phyloP scores from a whole-genome alignment of 179 eudicot genomes.

The Spinacia oleracea region DNA sequence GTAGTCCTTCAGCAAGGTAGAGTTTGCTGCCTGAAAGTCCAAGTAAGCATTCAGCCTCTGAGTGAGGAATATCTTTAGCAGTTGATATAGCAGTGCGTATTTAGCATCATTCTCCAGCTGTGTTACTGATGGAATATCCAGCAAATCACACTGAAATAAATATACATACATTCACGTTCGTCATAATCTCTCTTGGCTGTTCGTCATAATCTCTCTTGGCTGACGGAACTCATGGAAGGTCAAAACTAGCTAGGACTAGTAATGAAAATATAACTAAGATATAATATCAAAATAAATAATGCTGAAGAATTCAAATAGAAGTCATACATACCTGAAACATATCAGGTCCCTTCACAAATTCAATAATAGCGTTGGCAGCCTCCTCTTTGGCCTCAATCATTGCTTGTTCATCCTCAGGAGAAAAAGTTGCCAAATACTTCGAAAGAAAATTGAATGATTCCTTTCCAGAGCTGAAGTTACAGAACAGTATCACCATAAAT shows the following conservation, averaged over 20 bases:
- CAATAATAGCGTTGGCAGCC: constrained; percentile 67
- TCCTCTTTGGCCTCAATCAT: constrained; percentile 80
- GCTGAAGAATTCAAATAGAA: neutral
- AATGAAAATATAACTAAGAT: neutral
- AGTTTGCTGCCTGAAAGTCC: constrained; percentile 65
- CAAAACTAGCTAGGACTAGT: neutral
- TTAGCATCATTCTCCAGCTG: constrained; percentile 85
- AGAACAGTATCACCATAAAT: constrained; percentile 17
- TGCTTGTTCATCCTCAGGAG: constrained; percentile 54
- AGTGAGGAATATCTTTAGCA: constrained; percentile 73
- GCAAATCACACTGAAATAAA: constrained; percentile 66
- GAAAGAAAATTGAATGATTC: constrained; percentile 69
- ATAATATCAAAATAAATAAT: neutral
- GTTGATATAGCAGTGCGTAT: constrained; percentile 65
- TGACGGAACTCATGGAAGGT: neutral
- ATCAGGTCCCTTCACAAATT: constrained; percentile 90
- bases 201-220: neutral
- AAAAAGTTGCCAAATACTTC: constrained; percentile 81
- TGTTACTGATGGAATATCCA: constrained; percentile 79
- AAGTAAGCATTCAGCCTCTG: constrained; percentile 77
- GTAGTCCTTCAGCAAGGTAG: constrained; percentile 52
- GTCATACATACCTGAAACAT: constrained; percentile 77
- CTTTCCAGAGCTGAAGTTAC: constrained; percentile 61
- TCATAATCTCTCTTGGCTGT: neutral
- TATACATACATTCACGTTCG: neutral